Evolutionary conservation across 1,284 basidiomycete genomes (phyloP).

Genomic region (Sanghuangporus weigelae): DNA sequence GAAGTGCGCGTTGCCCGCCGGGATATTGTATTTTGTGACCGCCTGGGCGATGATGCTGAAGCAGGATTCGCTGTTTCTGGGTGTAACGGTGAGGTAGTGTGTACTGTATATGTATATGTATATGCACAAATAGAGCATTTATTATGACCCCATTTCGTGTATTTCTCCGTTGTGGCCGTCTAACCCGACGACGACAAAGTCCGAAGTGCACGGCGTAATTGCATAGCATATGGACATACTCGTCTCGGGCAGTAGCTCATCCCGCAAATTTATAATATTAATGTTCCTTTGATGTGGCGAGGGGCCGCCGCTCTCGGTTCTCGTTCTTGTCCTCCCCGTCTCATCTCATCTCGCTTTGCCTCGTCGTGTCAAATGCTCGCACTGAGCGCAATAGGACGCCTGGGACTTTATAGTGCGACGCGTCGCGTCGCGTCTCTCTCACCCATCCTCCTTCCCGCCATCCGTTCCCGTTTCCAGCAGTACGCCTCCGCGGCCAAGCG

Average conservation of each 20-base stretch:
- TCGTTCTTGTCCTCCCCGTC: too few relatives aligned
- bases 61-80: conserved; percentile 28
- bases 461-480: not conserved
- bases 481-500: not conserved
- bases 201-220: too few relatives aligned
- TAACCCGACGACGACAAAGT: not conserved
- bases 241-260: too few relatives aligned
- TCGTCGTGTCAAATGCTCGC: too few relatives aligned
- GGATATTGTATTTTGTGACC: conserved; percentile 70
- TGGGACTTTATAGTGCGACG: too few relatives aligned
- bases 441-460: not conserved
- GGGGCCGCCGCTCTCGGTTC: too few relatives aligned
- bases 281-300: too few relatives aligned
- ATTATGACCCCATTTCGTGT: not conserved
- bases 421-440: not conserved
- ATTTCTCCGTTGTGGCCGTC: not conserved
- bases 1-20: conserved; percentile 66
- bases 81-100: not conserved
- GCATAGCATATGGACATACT: too few relatives aligned
- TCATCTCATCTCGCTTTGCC: too few relatives aligned
- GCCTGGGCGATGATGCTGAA: conserved; percentile 58
- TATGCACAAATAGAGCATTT: not conserved
- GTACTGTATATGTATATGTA: not conserved
- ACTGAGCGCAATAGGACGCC: too few relatives aligned
- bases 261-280: too few relatives aligned